Evolutionary conservation across 108 stramenopile genomes (phyloP), one percentile per base, ranked within the genome.

Genomic region (Epipyxis sp.): DNA sequence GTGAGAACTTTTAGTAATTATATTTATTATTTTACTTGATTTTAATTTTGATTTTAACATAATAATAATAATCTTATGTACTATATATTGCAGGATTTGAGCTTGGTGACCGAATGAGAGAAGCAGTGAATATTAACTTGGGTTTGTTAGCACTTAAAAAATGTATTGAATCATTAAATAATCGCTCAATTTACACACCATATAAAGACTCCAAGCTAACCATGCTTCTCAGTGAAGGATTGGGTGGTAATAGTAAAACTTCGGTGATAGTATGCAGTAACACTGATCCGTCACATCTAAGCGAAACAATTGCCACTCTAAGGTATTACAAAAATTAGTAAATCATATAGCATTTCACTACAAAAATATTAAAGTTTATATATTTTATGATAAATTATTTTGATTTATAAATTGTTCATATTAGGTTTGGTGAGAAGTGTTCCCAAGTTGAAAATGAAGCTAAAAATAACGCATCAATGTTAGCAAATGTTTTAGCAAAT

Each of bases 161-260:
- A 50, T 88, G 87, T 59, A 84, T 88, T 59, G 85, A 87, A 42
- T 85, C 88, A 2, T 58, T 91, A n/a, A 82, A 62, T 16, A 50
- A 34, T 37, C 69, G 81, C 27, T 37, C 39, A 61, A 42, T 16
- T 25, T 82, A 89, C 77, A 86, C 90, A 39, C 90, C 91, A 25
- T 92, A 90, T 82, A 16, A 81, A 1, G 89, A 87, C 50, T 87
- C 86, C 41, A 90, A 90, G 78, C 89, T 92, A 0, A 92, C 91
- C 1, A 86, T 87, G 87, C 76, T 92, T 16, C 80, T 92, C 25
- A 35, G 80, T 1, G 83, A 83, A 1, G 89, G 88, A 32, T 79
- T 92, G 25, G 89, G 91, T 69, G 90, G 90, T 29, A 85, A 86
- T 69, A 79, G 80, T 57, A 86, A 85, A 69, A 91, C 87, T 20